A percentile compares a stretch with the other conserved stretches of the same genome.
Conservation (phyloP, 805 yeast species). For the Candida boleticola region DNA sequence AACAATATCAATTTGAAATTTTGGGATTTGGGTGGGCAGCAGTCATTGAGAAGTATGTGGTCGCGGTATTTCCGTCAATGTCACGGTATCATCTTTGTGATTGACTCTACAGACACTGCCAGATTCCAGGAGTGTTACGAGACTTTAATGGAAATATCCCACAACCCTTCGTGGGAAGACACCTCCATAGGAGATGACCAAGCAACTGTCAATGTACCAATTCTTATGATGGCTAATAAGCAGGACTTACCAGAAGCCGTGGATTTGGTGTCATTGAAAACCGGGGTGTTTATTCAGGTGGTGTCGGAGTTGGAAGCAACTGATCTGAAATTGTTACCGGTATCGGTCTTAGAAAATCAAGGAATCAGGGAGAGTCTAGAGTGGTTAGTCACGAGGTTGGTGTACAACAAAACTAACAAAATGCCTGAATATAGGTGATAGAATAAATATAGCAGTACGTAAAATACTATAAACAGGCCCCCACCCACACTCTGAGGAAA, state of each 20-base stretch:
- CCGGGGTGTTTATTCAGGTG: constrained; percentile 77
- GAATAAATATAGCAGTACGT: too few species aligned
- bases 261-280: constrained; percentile 60
- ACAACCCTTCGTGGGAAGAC: constrained; percentile 42
- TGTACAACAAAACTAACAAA: constrained; percentile 59
- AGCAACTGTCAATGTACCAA: constrained; percentile 64
- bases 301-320: constrained; percentile 84
- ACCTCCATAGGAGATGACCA: constrained; percentile 9
- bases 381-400: constrained; percentile 77
- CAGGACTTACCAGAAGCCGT: constrained; percentile 65
- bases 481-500: too few species aligned
- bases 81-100: constrained; percentile 89
- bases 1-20: constrained; percentile 62
- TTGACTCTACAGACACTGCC: constrained; percentile 84
- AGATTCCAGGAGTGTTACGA: constrained; percentile 81
- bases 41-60: constrained; percentile 83
- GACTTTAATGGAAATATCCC: constrained; percentile 50
- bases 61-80: constrained; percentile 78
- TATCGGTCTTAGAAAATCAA: constrained; percentile 79
- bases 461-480: too few species aligned
- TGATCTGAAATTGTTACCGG: constrained; percentile 86
- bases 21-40: constrained; percentile 98
- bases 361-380: constrained; percentile 87
- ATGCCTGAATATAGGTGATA: constrained; percentile 52
- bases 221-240: constrained; percentile 92